Evolutionary conservation across 805 yeast species (phyloP).

Genomic region (Starmerella roubikii): DNA sequence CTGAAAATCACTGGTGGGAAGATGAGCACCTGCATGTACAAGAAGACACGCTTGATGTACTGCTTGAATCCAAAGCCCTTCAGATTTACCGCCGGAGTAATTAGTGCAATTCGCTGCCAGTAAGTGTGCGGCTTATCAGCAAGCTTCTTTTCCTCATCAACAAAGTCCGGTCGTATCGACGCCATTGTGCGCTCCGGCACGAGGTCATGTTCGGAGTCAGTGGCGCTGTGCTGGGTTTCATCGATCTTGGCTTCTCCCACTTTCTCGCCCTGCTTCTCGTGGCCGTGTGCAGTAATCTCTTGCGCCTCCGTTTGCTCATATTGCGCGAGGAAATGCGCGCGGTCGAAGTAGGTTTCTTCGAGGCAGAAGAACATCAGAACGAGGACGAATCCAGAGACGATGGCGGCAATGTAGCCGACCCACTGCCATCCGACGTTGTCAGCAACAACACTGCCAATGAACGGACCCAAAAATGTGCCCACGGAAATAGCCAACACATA

Average conservation of each 20-base stretch:
- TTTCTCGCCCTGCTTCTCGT: background rate
- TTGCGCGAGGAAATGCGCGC: conserved; percentile 21
- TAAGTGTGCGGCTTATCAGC: conserved; percentile 28
- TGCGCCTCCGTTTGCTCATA: background rate
- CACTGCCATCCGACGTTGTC: conserved; percentile 53
- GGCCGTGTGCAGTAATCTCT: background rate
- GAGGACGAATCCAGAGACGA: conserved; percentile 47
- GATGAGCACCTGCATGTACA: conserved; percentile 26
- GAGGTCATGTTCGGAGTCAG: background rate
- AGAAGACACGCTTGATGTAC: conserved; percentile 41
- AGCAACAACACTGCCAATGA: conserved; percentile 62
- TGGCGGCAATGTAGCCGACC: conserved; percentile 60
- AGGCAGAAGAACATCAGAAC: conserved; percentile 43
- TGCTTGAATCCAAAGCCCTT: conserved; percentile 55
- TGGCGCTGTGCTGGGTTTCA: background rate
- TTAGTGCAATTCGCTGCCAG: conserved; percentile 30
- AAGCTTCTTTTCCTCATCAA: conserved; percentile 15
- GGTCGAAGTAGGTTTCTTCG: conserved; percentile 50
- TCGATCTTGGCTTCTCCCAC: background rate
- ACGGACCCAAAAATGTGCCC: conserved; percentile 69
- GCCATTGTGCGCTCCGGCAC: background rate
- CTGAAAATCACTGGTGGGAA: conserved; percentile 46
- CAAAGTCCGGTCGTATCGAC: conserved; percentile 13
- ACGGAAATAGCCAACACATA: conserved; percentile 63
- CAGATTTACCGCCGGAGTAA: conserved; percentile 38